phyloP scores from a whole-genome alignment of 2,329 filamentous ascomycete genomes.

The Claviceps maximensis region DNA sequence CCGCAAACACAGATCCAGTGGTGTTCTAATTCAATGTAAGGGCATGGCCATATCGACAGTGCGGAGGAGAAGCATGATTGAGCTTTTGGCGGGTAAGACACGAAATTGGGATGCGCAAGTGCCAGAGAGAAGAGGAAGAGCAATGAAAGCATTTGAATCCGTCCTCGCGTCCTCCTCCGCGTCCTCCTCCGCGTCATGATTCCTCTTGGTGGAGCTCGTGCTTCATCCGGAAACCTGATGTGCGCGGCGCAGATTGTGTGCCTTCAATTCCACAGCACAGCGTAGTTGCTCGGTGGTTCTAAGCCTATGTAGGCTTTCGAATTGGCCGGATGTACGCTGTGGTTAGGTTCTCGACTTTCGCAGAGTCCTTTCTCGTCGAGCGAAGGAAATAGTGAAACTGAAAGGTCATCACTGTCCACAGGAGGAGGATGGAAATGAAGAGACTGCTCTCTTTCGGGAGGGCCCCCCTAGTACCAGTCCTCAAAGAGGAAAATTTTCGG shows the following conservation, averaged over 20 bases:
- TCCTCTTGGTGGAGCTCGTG: no score
- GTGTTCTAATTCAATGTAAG: conserved; percentile 21
- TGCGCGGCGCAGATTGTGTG: background rate
- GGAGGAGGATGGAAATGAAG: background rate
- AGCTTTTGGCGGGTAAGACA: conserved; percentile 19
- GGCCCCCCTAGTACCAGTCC: background rate
- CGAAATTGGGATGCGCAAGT: conserved; percentile 18
- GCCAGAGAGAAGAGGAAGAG: conserved; percentile 15
- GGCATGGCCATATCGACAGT: conserved; percentile 27
- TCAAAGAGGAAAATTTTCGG: background rate
- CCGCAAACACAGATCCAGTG: conserved; percentile 39
- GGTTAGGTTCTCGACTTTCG: no score
- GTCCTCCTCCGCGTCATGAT: no score
- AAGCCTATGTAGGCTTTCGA: no score
- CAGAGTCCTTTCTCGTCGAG: background rate
- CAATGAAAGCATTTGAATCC: conserved; percentile 14
- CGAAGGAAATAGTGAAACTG: background rate
- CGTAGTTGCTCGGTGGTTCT: no score
- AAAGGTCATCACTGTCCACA: background rate
- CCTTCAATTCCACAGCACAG: no score
- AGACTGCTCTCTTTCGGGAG: background rate
- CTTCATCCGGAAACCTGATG: no score
- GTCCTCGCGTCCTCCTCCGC: conserved; percentile 13
- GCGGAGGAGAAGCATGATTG: conserved; percentile 30
- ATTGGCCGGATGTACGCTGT: no score